Evolutionary conservation across 768 basidiomycete genomes (phyloP), one percentile per base, ranked within the genome.

Genomic region (Cystofilobasidium macerans): DNA sequence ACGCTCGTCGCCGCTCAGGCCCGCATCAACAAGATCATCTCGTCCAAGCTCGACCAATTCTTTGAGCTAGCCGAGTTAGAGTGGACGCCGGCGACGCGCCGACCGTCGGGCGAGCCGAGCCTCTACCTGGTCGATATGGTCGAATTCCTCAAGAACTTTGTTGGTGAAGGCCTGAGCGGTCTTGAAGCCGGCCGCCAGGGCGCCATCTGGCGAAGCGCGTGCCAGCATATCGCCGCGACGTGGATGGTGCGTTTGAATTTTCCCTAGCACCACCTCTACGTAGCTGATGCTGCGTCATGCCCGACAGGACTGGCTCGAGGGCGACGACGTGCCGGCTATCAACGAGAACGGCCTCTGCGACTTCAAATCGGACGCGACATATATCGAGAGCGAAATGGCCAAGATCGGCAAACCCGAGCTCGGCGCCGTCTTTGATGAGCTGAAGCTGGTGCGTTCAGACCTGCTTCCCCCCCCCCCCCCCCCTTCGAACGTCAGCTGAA

Each of bases 11-110:
- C 81, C 47, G 87, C 92, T 12, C 81, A 85, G 56, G 78, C 80
- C 36, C 86, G 90, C 6, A 88, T 98, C 70, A 85, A 86, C 22
- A 80, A 81, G 14, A 81, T 94, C 51, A 93, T 98, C 72, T 83
- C 84, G 11, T 87, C 87, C 26, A 98, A 99, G 74, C 84, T 98
- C 9, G 89, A 94, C 72, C 88, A 91, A 71, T 94, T 94, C 79
- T 94, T 95, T 74, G 95, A 90, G 67, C 80, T 94, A 48, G 87
- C 93, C 5, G 89, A 94, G 76, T 97, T 97, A 74, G 85, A 93
- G 71, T 98, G 92, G 92, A 87, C 86, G 40, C 87, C 78, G 22
- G 47, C 35, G 36, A 57, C 45, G n/a, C 26, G 38, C 87, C 78
- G 32, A 42, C 28, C 53, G 42, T 26, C 26, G 32, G 43, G 43